Base-by-base conservation (phyloP, 2,329 filamentous ascomycete species). In the Aotearoamyces nothofagi region DNA sequence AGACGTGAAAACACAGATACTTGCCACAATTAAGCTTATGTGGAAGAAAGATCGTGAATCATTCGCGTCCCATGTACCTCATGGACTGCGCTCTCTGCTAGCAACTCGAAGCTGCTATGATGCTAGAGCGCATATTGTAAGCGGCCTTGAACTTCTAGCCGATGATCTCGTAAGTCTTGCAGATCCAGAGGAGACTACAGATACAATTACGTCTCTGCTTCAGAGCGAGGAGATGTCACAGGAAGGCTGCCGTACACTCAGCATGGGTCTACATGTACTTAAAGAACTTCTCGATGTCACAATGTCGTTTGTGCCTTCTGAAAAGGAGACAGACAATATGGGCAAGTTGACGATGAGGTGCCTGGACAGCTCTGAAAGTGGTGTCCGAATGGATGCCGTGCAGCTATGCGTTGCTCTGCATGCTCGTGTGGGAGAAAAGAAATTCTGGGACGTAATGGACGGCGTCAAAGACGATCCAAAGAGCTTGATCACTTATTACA, bases 401-500 rank as follows among this genome's bases (percentile, higher is more conserved):
- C 72, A 81, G 47, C 61, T 84, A n/a, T 83, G 78, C 42, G 72
- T 83, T 15, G 70, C 74, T 33, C 54, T 84, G 35, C 77, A 84
- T 47, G 59, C 62, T 26, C 53, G 66, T 8, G 60, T 77, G 6
- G 70, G 71, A 9, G 69, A 75, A 31, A 51, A 43, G 7, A 45
- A 44, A 16, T 86, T 86, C 47, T 87, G 79, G 79, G 64, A 63
- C 17, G 63, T 64, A 14, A 59, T 84, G 42, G 67, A 61, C 33
- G 63, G 57, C 7, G 61, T 79, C 17, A 66, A 69, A 44, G 78
- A 83, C 39, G 78, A 81, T 39, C 70, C 78, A 13, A 69, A 82
- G 57, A 83, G 75, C 40, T 51, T 86, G 35, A 73, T 86, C 42
- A 84, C 77, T 7, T 86, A 86, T 48, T 86, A 84, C 50, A 76